These are phyloP conservation scores for Colletotrichum phormii DNA, from an alignment of 2,329 filamentous ascomycete species.

Conservation along the genomic window DNA sequence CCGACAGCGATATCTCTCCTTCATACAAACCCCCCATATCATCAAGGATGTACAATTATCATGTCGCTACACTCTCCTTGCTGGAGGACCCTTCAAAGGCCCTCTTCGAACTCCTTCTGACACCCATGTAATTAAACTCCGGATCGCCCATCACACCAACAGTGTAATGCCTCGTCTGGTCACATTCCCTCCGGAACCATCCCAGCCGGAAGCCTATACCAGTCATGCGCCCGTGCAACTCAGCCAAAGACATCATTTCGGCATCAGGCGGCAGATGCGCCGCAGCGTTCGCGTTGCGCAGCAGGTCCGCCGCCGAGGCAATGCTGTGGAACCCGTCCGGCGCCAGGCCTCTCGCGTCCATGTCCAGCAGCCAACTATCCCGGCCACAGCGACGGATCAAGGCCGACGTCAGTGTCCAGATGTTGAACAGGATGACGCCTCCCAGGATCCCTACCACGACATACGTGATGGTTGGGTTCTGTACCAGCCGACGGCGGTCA, in stretches of 20 bases:
- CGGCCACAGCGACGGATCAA: background rate
- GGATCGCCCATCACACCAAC: constrained; percentile 14
- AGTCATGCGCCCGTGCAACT: constrained; percentile 5
- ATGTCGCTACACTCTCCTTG: background rate
- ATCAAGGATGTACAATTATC: too few relatives aligned
- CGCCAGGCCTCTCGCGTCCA: constrained; percentile 17
- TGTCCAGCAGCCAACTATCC: background rate
- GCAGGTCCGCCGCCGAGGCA: background rate
- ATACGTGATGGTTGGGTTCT: constrained; percentile 15
- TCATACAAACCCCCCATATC: background rate
- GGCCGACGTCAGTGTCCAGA: background rate
- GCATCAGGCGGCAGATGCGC: background rate
- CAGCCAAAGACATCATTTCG: background rate
- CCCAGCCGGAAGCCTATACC: constrained; percentile 6
- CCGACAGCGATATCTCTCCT: too few relatives aligned
- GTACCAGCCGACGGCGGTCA: constrained; percentile 12
- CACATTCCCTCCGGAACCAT: constrained; percentile 14
- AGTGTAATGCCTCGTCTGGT: background rate
- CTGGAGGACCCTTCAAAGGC: constrained; percentile 9
- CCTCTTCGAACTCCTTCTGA: background rate
- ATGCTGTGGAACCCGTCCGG: constrained; percentile 7
- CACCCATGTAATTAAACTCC: background rate
- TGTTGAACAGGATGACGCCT: background rate
- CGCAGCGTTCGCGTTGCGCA: background rate
- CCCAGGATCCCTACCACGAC: constrained; percentile 3